Evolutionary conservation across 768 basidiomycete genomes (phyloP).

Genomic region (Leucocoprinus sp.): DNA sequence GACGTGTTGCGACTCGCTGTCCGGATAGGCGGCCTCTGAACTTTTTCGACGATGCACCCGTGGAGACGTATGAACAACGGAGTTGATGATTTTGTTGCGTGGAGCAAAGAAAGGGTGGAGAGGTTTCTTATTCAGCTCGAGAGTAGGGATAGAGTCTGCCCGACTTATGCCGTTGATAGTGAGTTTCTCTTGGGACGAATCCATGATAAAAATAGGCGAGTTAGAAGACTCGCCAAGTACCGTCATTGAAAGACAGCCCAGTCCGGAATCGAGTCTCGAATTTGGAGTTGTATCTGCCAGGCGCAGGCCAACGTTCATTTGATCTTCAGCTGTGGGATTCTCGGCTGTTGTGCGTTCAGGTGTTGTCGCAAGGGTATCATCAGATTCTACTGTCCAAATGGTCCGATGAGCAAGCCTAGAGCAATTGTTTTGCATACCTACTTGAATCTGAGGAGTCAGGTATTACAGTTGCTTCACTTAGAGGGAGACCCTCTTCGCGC

Average conservation of each 20-base stretch:
- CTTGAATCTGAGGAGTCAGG: neutral
- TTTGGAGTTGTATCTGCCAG: neutral
- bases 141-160: conserved; percentile 2
- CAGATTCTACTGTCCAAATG: neutral
- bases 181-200: conserved; percentile 30
- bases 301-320: neutral
- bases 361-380: neutral
- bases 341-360: neutral
- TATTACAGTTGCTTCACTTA: neutral
- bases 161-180: neutral
- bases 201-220: conserved; percentile 34
- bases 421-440: neutral
- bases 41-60: conserved; percentile 11
- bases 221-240: too few species aligned
- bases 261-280: neutral
- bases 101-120: conserved; percentile 40
- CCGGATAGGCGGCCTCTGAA: conserved; percentile 37
- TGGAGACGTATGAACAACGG: conserved; percentile 5
- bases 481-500: neutral
- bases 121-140: conserved; percentile 18
- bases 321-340: neutral
- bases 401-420: neutral
- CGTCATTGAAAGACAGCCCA: too few species aligned
- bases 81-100: conserved; percentile 17
- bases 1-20: conserved; percentile 46